Conservation (phyloP, 1,139 yeast genomes). For the Suhomyces atakaporum region DNA sequence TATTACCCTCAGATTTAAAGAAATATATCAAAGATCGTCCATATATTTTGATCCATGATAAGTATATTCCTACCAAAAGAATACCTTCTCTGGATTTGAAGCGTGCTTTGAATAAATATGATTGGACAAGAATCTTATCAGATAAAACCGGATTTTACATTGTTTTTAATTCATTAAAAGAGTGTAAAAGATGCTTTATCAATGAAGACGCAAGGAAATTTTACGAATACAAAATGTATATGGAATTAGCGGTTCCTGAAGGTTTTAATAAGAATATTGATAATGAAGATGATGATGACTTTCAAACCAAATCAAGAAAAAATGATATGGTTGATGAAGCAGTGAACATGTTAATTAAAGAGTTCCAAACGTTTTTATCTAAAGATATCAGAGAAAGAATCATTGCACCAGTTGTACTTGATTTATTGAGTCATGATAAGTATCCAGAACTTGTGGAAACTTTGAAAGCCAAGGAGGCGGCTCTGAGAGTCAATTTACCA, state of each 20-base stretch:
- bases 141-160: conserved; percentile 70
- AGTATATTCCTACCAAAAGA: conserved; percentile 52
- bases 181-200: conserved; percentile 67
- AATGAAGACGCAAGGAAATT: conserved; percentile 65
- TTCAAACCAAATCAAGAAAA: conserved; percentile 10
- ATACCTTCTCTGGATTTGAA: conserved; percentile 58
- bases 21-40: conserved; percentile 56
- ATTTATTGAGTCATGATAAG: conserved; percentile 58
- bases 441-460: conserved; percentile 57
- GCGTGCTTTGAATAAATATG: conserved; percentile 53
- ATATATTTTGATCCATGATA: conserved; percentile 55
- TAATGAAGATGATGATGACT: conserved; percentile 11
- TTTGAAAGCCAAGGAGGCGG: conserved; percentile 39
- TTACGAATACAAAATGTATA: conserved; percentile 50
- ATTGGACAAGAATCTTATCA: conserved; percentile 64
- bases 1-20: conserved; percentile 48
- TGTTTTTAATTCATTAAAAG: conserved; percentile 62
- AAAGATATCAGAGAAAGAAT: conserved; percentile 77
- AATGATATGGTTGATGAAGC: conserved; percentile 57
- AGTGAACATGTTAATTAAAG: conserved; percentile 57
- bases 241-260: conserved; percentile 57
- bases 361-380: conserved; percentile 61
- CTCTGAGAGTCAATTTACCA: conserved; percentile 20
- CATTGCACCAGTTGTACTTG: conserved; percentile 70
- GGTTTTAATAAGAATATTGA: conserved; percentile 18